phyloP scores from a whole-genome alignment of 306 rosid genomes.

The Glycine latifolia region DNA sequence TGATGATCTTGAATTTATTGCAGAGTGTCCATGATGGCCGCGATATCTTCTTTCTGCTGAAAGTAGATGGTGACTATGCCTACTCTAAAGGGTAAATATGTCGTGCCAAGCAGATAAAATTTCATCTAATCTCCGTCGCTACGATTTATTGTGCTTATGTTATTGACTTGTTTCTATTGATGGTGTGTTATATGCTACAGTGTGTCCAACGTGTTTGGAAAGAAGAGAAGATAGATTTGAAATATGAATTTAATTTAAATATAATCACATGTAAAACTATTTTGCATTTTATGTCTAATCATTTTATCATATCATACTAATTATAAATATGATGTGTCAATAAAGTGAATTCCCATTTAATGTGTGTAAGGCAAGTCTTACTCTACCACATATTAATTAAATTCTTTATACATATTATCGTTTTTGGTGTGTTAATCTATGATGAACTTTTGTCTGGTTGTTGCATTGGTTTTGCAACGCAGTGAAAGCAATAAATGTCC shows the following conservation, averaged over 20 bases:
- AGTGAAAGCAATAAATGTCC: constrained; percentile 82
- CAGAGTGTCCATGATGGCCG: constrained; percentile 92
- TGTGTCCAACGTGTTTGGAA: constrained; percentile 20
- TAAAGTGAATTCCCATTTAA: neutral
- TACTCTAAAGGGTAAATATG: constrained; percentile 75
- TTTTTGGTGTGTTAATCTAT: neutral
- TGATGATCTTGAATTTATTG: neutral
- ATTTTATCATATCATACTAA: neutral
- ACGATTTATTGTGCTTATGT: too few relatives aligned
- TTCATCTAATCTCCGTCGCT: neutral
- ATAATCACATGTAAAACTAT: neutral
- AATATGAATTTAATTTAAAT: neutral
- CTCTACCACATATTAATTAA: neutral
- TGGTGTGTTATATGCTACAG: neutral
- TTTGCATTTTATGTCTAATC: neutral
- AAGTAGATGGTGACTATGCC: constrained; percentile 79
- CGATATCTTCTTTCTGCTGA: constrained; percentile 79
- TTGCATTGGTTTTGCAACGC: constrained; percentile 47
- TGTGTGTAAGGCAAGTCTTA: neutral
- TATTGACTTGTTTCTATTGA: constrained; percentile 4
- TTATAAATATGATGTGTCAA: neutral
- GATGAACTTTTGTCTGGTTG: constrained; percentile 42
- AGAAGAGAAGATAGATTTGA: neutral
- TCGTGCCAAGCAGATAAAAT: constrained; percentile 5
- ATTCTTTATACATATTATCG: neutral